phyloP scores from a whole-genome alignment of 2,329 filamentous ascomycete species.

The Chalara sp. region DNA sequence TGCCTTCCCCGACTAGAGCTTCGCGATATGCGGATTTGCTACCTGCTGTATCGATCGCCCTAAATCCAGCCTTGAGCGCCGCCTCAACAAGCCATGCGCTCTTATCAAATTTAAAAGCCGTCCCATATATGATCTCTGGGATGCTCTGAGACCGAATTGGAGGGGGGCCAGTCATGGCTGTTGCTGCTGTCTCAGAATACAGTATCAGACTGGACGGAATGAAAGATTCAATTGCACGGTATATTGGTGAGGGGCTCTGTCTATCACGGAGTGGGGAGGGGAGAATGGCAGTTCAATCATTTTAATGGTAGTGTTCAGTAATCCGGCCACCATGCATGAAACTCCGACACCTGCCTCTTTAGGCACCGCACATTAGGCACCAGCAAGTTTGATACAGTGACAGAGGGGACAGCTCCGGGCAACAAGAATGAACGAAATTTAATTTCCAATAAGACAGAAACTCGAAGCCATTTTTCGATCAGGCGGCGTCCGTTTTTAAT shows the following conservation, averaged over 20 bases:
- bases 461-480: too few species aligned
- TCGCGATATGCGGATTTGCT: constrained; percentile 5
- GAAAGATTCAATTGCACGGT: not conserved
- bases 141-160: constrained; percentile 2
- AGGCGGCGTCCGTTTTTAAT: too few species aligned
- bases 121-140: constrained; percentile 6
- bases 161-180: not conserved
- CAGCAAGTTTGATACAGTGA: too few species aligned
- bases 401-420: too few species aligned
- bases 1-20: constrained; percentile 1
- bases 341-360: too few species aligned
- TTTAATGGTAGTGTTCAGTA: too few species aligned
- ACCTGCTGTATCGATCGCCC: constrained; percentile 5
- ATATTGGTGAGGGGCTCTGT: not conserved
- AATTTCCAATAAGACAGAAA: too few species aligned
- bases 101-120: constrained; percentile 9
- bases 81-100: constrained; percentile 6
- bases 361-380: too few species aligned
- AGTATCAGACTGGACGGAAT: not conserved
- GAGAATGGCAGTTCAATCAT: too few species aligned
- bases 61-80: constrained; percentile 5
- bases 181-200: not conserved
- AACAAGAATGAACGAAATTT: too few species aligned
- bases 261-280: too few species aligned
- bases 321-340: too few species aligned